Base-by-base conservation (phyloP, 352 stramenopile genomes). In the Globisporangium radiosum region DNA sequence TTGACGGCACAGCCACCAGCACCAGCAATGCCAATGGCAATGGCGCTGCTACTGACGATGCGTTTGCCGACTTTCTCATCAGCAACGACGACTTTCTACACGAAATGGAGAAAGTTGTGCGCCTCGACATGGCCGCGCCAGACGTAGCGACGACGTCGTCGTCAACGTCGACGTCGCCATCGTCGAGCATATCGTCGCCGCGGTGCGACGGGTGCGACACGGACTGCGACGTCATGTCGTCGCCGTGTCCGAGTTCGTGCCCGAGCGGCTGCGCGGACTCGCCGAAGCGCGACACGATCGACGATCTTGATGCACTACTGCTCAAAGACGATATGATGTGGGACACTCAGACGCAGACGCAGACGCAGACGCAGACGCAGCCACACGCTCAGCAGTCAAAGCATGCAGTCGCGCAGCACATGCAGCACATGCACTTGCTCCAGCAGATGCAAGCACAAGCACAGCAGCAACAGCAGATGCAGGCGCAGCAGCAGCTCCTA, bases 41-140 rank as follows among this genome's bases (percentile, higher is more conserved):
- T 10, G 9, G 39, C 39, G 11, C 55, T 15, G n/a, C 37, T 19
- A 37, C 33, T 0, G 58, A 65, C 9, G 66, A 79, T 55, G 72
- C 81, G 5, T 60, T 79, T 47, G 56, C 69, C 37, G 75, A 71
- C 1, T 79, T 89, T 17, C 45, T 87, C 57, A 64, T 86, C 60
- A 72, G 83, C 58, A 66, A 70, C 38, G 79, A 87, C 52, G 68
- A 81, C n/a, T 81, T 87, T 57, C 52, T 87, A 11, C 59, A 66
- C 25, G 71, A 83, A 38, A 75, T 83, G 70, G 74, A 83, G 50
- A 76, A 80, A 47, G 69, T 76, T 47, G 72, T 76, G 52, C 70
- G 71, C 54, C 51, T 85, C 42, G 72, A 81, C 42, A 61, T 65
- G 33, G 59, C 36, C 45, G 17, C 60, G 52, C 19, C 54, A 38